phyloP scores from a whole-genome alignment of 192 early-diverging fungal species.

The Gryganskiella cystojenkinii region DNA sequence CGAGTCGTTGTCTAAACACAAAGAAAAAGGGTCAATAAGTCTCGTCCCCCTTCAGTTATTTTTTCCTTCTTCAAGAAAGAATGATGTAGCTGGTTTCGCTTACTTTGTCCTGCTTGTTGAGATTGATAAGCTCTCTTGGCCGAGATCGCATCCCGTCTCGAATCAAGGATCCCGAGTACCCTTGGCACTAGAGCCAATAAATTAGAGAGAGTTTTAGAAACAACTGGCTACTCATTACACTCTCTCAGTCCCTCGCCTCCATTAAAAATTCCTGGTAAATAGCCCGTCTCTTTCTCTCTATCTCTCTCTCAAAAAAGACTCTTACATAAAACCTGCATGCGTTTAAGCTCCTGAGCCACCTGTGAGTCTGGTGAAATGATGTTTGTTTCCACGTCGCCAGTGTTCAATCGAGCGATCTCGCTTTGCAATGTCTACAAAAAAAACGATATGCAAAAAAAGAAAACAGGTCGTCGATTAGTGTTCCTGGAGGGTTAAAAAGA shows the following conservation, averaged over 20 bases:
- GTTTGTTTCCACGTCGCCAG: conserved; percentile 33
- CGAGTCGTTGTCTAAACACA: background rate
- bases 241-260: no score
- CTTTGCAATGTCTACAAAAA: conserved; percentile 17
- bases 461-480: no score
- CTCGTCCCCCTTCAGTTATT: no score
- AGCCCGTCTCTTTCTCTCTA: no score
- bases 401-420: conserved; percentile 25
- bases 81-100: no score
- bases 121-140: conserved; percentile 18
- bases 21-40: no score
- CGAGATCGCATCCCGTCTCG: conserved; percentile 8
- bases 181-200: conserved; percentile 42
- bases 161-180: conserved; percentile 14
- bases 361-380: conserved; percentile 24
- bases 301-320: no score
- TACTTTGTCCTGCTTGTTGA: background rate
- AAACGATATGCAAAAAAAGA: no score
- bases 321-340: conserved; percentile 35
- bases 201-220: no score
- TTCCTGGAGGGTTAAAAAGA: no score
- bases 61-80: background rate
- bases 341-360: conserved; percentile 23
- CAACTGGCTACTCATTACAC: no score
- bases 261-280: no score